Evolutionary conservation across 2,329 filamentous ascomycete species (phyloP).

Genomic region (Colletotrichum nymphaeae): DNA sequence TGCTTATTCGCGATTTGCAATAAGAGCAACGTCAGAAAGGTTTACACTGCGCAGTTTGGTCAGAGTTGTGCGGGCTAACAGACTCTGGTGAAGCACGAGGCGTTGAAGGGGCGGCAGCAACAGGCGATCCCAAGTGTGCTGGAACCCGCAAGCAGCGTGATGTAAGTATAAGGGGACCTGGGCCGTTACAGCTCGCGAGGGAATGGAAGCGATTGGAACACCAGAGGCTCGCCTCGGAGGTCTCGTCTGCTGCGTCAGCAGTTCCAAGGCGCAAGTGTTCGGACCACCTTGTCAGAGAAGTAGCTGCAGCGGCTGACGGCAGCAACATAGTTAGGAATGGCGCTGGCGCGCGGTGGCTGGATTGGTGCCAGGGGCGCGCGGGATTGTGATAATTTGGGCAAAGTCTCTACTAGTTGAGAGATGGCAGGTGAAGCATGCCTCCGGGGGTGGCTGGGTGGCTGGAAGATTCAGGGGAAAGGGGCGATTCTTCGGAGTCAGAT

Average conservation of each 20-base stretch:
- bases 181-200: not conserved
- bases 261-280: constrained; percentile 8
- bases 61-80: not conserved
- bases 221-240: constrained; percentile 7
- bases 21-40: not conserved
- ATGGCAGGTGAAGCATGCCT: constrained; percentile 9
- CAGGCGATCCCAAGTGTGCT: not conserved
- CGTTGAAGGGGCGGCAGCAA: not conserved
- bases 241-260: constrained; percentile 9
- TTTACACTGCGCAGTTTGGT: not conserved
- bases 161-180: not conserved
- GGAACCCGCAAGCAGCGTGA: not conserved
- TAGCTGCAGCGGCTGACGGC: constrained; percentile 33
- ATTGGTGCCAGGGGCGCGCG: constrained; percentile 22
- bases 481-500: not conserved
- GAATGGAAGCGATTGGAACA: not conserved
- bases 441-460: constrained; percentile 25
- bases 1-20: constrained; percentile 6
- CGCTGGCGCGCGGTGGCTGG: constrained; percentile 27
- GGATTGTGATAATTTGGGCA: constrained; percentile 19
- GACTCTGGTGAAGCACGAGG: not conserved
- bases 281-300: constrained; percentile 30
- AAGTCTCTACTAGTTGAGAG: constrained; percentile 10
- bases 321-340: constrained; percentile 24
- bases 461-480: constrained; percentile 4